A percentile compares a stretch with the other conserved stretches of the same genome.
phyloP scores from a whole-genome alignment of 1,284 basidiomycete species.

The Mycena sp. region DNA sequence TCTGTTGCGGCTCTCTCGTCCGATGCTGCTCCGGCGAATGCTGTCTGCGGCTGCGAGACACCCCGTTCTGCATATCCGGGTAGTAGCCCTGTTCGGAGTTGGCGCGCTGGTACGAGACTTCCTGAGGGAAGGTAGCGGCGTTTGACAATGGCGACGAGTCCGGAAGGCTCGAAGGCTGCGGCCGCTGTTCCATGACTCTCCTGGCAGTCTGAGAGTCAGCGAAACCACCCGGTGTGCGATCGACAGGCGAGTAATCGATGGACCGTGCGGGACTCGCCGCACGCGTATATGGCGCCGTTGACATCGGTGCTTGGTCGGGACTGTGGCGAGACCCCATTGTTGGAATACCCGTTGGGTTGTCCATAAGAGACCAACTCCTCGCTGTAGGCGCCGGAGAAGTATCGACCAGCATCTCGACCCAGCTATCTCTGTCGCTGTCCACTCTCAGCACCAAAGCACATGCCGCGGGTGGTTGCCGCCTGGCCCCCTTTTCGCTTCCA shows the following conservation, averaged over 20 bases:
- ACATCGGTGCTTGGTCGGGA: slow-evolving; percentile 25
- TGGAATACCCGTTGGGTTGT: slow-evolving; percentile 53
- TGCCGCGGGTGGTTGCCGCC: slow-evolving; percentile 82
- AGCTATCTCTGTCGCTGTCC: slow-evolving; percentile 92
- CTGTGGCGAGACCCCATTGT: slow-evolving; percentile 40
- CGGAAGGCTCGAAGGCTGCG: slow-evolving; percentile 52
- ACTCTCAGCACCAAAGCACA: slow-evolving; percentile 95
- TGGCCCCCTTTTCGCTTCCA: slow-evolving; percentile 82
- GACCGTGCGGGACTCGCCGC: slow-evolving; percentile 65
- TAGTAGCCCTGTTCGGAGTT: slow-evolving; percentile 86
- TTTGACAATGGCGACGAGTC: slow-evolving; percentile 70
- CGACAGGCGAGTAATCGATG: slow-evolving; percentile 55
- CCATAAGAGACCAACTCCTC: slow-evolving; percentile 63
- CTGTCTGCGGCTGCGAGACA: slow-evolving; percentile 45
- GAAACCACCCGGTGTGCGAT: slow-evolving; percentile 46
- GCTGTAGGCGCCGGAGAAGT: slow-evolving; percentile 77
- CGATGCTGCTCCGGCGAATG: slow-evolving; percentile 66
- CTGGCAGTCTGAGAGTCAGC: slow-evolving; percentile 50
- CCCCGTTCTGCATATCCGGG: slow-evolving; percentile 58
- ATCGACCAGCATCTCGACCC: slow-evolving; percentile 96
- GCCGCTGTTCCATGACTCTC: slow-evolving; percentile 51
- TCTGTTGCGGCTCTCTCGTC: slow-evolving; percentile 59
- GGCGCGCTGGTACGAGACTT: slow-evolving; percentile 61
- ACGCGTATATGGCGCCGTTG: slow-evolving; percentile 38
- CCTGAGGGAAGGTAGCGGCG: slow-evolving; percentile 46